A percentile compares a stretch with the other conserved stretches of the same genome.
These are phyloP conservation scores for Gynostemma pentaphyllum DNA, from an alignment of 306 rosid species.

Conservation along the genomic window DNA sequence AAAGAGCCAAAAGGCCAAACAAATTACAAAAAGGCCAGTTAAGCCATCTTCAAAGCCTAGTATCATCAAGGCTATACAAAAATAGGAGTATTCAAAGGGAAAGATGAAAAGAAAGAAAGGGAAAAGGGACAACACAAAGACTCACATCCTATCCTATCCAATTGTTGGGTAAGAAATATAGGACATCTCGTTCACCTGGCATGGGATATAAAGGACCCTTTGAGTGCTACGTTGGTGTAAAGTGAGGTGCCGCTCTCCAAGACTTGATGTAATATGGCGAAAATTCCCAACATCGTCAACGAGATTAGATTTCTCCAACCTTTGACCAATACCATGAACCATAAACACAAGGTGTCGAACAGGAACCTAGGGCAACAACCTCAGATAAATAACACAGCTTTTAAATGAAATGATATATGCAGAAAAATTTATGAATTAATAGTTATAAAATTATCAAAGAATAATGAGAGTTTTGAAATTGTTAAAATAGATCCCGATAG, in stretches of 20 bases:
- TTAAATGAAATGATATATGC: not conserved
- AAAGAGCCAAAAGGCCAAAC: no score
- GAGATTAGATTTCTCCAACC: conserved; percentile 94
- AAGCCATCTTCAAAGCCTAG: not conserved
- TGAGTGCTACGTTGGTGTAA: conserved; percentile 64
- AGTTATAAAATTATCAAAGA: not conserved
- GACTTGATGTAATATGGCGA: conserved; percentile 70
- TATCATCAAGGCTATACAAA: not conserved
- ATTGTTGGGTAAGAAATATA: not conserved
- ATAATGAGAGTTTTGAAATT: not conserved
- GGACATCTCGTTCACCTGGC: conserved; percentile 50
- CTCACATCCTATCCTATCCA: not conserved
- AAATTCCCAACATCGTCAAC: conserved; percentile 84
- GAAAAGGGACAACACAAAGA: conserved; percentile 1
- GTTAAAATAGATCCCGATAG: not conserved
- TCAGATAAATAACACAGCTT: not conserved
- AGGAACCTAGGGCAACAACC: conserved; percentile 59
- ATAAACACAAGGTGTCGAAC: conserved; percentile 93
- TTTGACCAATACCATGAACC: conserved; percentile 99
- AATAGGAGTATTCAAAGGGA: not conserved
- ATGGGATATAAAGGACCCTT: conserved; percentile 92
- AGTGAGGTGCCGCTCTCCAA: conserved; percentile 82
- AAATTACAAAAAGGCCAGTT: no score
- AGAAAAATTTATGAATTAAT: not conserved
- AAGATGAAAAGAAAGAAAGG: not conserved